Conservation (phyloP, 2,329 filamentous ascomycete species). For the Massarina eburnea region DNA sequence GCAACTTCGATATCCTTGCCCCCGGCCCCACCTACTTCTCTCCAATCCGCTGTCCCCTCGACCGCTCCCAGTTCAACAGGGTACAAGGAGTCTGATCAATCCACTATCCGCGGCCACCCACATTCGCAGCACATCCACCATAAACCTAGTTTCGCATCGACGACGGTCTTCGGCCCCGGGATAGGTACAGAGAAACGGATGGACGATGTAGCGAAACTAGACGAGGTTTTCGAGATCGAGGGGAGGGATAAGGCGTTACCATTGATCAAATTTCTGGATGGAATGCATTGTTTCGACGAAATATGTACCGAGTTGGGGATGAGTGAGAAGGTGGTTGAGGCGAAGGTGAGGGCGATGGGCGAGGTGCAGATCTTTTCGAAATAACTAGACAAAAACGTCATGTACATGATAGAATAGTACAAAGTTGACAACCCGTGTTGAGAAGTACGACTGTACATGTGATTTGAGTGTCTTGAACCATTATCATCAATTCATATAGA, state of each 20-base stretch:
- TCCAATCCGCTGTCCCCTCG: slow-evolving; percentile 16
- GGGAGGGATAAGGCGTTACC: slow-evolving; percentile 38
- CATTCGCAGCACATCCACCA: slow-evolving; percentile 11
- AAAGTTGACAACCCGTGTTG: no score
- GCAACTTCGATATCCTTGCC: slow-evolving; percentile 40
- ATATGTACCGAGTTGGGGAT: slow-evolving; percentile 76
- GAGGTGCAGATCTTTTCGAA: slow-evolving; percentile 37
- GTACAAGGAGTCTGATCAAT: slow-evolving; percentile 20
- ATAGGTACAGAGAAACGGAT: neutral
- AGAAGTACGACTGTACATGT: no score
- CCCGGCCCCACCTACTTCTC: slow-evolving; percentile 28
- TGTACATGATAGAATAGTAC: no score
- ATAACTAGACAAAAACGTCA: no score
- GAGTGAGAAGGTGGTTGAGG: slow-evolving; percentile 70
- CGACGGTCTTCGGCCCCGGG: neutral
- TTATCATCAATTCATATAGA: no score
- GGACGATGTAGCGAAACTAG: slow-evolving; percentile 10
- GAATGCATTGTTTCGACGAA: slow-evolving; percentile 76
- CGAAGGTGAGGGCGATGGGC: slow-evolving; percentile 58
- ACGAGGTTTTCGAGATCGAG: slow-evolving; percentile 15
- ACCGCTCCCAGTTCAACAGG: slow-evolving; percentile 18
- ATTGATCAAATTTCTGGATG: slow-evolving; percentile 71
- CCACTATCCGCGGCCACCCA: slow-evolving; percentile 17
- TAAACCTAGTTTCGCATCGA: slow-evolving; percentile 8
- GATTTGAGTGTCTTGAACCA: no score